Percentiles rank a stretch among this genome's conserved stretches.
Evolutionary conservation across 805 yeast genomes (phyloP).

Genomic region (Saccharomycopsis sp.): DNA sequence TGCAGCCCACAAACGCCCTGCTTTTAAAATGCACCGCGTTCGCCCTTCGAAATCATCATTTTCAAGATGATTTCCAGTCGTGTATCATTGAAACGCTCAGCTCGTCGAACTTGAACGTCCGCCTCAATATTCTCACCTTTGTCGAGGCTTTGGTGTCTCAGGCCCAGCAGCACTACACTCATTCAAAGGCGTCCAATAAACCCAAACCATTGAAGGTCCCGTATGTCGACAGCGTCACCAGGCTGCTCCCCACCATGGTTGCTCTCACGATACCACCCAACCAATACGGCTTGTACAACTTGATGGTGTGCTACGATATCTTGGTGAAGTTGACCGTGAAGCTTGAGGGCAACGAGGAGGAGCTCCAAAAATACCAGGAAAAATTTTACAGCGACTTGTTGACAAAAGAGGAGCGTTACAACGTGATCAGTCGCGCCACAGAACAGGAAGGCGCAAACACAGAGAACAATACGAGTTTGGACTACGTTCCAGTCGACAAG

Average conservation of each 20-base stretch:
- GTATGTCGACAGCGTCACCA: constrained; percentile 24
- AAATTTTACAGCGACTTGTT: constrained; percentile 8
- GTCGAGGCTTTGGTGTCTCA: constrained; percentile 50
- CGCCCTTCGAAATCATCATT: constrained; percentile 47
- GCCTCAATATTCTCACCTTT: constrained; percentile 61
- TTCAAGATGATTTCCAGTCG: constrained; percentile 60
- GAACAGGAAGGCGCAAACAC: constrained; percentile 14
- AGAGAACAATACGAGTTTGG: neutral
- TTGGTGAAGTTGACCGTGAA: constrained; percentile 6
- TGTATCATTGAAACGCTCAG: constrained; percentile 53
- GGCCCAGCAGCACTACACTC: constrained; percentile 23
- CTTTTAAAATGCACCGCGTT: constrained; percentile 41
- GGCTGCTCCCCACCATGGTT: constrained; percentile 30
- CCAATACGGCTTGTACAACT: constrained; percentile 15
- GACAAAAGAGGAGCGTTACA: constrained; percentile 4
- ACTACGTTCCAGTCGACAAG: neutral
- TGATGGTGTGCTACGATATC: constrained; percentile 7
- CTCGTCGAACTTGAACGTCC: constrained; percentile 44
- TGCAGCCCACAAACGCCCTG: constrained; percentile 14
- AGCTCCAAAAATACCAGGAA: neutral
- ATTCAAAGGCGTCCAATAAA: too few species aligned
- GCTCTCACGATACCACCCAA: constrained; percentile 30
- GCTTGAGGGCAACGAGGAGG: constrained; percentile 5
- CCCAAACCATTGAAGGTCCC: constrained; percentile 20
- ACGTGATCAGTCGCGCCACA: too few species aligned